Evolutionary conservation across 805 yeast species (phyloP).

Genomic region (Metschnikowia gruessii): DNA sequence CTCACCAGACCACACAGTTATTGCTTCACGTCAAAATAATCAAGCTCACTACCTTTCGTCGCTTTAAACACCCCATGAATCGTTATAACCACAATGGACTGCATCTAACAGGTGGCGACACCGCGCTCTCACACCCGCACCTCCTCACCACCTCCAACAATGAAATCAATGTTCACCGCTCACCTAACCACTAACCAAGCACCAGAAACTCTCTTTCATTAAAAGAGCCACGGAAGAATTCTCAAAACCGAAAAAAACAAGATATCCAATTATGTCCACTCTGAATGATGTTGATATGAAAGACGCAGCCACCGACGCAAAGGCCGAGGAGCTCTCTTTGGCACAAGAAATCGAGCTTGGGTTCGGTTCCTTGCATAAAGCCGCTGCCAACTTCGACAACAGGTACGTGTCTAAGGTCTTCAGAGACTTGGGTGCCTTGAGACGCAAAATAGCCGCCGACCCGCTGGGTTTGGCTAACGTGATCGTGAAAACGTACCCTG

Average conservation of each 20-base stretch:
- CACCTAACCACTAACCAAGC: too few relatives aligned
- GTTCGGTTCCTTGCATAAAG: constrained; percentile 53
- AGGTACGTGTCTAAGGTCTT: constrained; percentile 83
- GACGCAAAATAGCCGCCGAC: constrained; percentile 54
- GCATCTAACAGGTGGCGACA: too few relatives aligned
- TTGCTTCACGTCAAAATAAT: too few relatives aligned
- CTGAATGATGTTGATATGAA: constrained; percentile 20
- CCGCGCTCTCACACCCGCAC: not conserved
- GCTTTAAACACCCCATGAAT: too few relatives aligned
- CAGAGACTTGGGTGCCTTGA: constrained; percentile 73
- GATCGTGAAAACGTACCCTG: constrained; percentile 55
- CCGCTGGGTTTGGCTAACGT: constrained; percentile 51
- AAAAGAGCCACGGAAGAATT: not conserved
- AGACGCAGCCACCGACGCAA: constrained; percentile 10
- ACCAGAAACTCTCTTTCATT: not conserved
- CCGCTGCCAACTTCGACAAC: constrained; percentile 74
- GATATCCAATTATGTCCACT: constrained; percentile 5
- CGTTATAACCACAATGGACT: too few relatives aligned
- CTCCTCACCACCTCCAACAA: not conserved
- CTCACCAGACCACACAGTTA: too few relatives aligned
- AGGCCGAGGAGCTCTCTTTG: constrained; percentile 14
- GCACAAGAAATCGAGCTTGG: constrained; percentile 39
- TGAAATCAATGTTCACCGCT: too few relatives aligned
- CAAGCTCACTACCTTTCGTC: too few relatives aligned
- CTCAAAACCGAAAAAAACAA: not conserved